A percentile compares a stretch with the other conserved stretches of the same genome.
These are phyloP conservation scores for Aspergillus sp. DNA, from an alignment of 2,329 filamentous ascomycete genomes.

Conservation along the genomic window DNA sequence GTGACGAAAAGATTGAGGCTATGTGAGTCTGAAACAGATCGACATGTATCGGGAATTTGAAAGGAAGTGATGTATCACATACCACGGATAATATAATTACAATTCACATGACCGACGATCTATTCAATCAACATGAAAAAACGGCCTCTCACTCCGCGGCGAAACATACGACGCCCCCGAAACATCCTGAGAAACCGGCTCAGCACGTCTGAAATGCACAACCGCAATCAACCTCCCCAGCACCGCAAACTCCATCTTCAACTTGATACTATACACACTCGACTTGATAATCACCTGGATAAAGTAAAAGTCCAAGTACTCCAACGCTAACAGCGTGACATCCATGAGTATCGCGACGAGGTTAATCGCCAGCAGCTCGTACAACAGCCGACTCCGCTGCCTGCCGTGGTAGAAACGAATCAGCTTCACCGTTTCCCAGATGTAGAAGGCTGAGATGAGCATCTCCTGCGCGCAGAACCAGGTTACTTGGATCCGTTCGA, in stretches of 20 bases:
- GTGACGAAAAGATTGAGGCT: too few relatives aligned
- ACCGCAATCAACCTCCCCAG: conserved; percentile 28
- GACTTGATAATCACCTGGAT: conserved; percentile 42
- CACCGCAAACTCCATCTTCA: conserved; percentile 45
- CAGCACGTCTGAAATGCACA: too few relatives aligned
- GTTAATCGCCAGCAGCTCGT: conserved; percentile 45
- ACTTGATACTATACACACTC: conserved; percentile 43
- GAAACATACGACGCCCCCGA: too few relatives aligned
- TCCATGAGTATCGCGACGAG: conserved; percentile 43
- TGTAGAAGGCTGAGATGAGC: conserved; percentile 49
- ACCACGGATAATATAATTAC: too few relatives aligned
- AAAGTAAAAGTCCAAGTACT: conserved; percentile 39
- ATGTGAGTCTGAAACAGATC: too few relatives aligned
- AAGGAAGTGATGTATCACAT: too few relatives aligned
- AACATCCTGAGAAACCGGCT: too few relatives aligned
- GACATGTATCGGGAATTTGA: too few relatives aligned
- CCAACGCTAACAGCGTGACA: conserved; percentile 34
- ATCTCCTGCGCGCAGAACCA: conserved; percentile 53
- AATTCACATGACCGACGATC: too few relatives aligned
- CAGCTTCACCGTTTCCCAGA: conserved; percentile 47
- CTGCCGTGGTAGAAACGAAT: conserved; percentile 39
- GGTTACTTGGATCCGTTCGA: conserved; percentile 52
- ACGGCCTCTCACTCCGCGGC: too few relatives aligned
- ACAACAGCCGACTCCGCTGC: conserved; percentile 32
- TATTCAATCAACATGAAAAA: too few relatives aligned